phyloP scores from a whole-genome alignment of 2,329 filamentous ascomycete species.

The Pestalotiopsis sp. region DNA sequence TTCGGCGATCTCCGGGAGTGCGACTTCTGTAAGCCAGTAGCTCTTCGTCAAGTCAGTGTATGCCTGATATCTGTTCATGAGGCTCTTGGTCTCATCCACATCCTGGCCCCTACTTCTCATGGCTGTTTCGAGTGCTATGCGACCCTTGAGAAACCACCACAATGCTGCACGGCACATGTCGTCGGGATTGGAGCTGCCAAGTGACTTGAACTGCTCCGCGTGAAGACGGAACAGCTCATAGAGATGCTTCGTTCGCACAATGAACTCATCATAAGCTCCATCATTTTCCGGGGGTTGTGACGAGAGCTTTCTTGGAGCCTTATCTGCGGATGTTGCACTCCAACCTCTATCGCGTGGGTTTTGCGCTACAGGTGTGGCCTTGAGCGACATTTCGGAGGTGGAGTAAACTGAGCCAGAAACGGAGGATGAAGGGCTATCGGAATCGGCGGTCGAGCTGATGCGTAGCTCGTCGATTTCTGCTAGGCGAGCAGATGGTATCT shows the following conservation, averaged over 20 bases:
- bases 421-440: slow-evolving; percentile 25
- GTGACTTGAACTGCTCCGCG: slow-evolving; percentile 70
- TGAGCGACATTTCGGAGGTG: slow-evolving; percentile 28
- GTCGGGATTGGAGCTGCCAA: slow-evolving; percentile 62
- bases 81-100: slow-evolving; percentile 55
- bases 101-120: slow-evolving; percentile 65
- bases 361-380: slow-evolving; percentile 27
- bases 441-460: slow-evolving; percentile 16
- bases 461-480: slow-evolving; percentile 27
- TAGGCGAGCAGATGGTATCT: slow-evolving; percentile 17
- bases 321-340: slow-evolving; percentile 18
- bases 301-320: slow-evolving; percentile 33
- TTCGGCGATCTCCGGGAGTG: slow-evolving; percentile 51
- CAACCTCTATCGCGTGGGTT: slow-evolving; percentile 16
- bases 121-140: slow-evolving; percentile 71
- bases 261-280: slow-evolving; percentile 71
- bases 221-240: slow-evolving; percentile 77
- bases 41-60: slow-evolving; percentile 85
- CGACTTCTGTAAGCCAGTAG: slow-evolving; percentile 73
- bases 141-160: slow-evolving; percentile 90
- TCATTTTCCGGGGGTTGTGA: slow-evolving; percentile 34
- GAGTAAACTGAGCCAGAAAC: slow-evolving; percentile 28
- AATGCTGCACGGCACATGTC: slow-evolving; percentile 73
- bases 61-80: slow-evolving; percentile 69
- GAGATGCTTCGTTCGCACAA: slow-evolving; percentile 70